These are phyloP conservation scores for Metschnikowia cubensis DNA, from an alignment of 805 yeast genomes.

Conservation along the genomic window DNA sequence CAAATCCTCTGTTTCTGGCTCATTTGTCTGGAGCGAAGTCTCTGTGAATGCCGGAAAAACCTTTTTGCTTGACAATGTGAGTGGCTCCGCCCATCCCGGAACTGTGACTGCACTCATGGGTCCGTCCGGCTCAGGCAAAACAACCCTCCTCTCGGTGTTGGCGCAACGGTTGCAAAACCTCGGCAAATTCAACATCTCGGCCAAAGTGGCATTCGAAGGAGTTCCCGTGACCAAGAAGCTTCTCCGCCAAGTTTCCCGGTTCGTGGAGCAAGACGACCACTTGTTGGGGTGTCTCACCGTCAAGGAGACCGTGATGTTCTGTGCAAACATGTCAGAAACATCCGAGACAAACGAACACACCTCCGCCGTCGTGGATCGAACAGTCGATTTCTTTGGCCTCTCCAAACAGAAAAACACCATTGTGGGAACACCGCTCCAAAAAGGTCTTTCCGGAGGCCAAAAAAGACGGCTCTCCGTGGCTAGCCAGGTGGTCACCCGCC, in stretches of 20 bases:
- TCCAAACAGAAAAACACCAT: slow-evolving; percentile 56
- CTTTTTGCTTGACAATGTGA: slow-evolving; percentile 8
- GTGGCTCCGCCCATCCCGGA: slow-evolving; percentile 9
- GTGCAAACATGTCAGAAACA: slow-evolving; percentile 63
- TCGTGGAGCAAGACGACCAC: slow-evolving; percentile 74
- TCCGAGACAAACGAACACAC: slow-evolving; percentile 41
- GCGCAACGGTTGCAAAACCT: slow-evolving; percentile 47
- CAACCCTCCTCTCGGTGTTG: slow-evolving; percentile 66
- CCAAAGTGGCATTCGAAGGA: slow-evolving; percentile 33
- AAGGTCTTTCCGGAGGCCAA: slow-evolving; percentile 83
- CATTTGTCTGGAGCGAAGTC: slow-evolving; percentile 7
- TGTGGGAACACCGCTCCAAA: slow-evolving; percentile 47
- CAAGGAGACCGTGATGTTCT: slow-evolving; percentile 61
- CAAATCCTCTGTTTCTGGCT: background rate
- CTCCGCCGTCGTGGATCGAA: slow-evolving; percentile 47
- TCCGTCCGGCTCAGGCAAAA: slow-evolving; percentile 85
- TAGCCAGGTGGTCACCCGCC: slow-evolving; percentile 70
- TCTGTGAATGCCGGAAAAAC: slow-evolving; percentile 9
- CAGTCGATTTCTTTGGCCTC: slow-evolving; percentile 62
- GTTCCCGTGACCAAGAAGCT: slow-evolving; percentile 7
- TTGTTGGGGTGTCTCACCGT: slow-evolving; percentile 69
- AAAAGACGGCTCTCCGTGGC: slow-evolving; percentile 74
- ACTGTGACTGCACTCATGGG: slow-evolving; percentile 73
- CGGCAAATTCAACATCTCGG: slow-evolving; percentile 38
- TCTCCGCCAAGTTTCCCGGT: slow-evolving; percentile 19